Evolutionary conservation across 2,329 filamentous ascomycete species (phyloP).

Genomic region (Pseudocercospora crystallina): DNA sequence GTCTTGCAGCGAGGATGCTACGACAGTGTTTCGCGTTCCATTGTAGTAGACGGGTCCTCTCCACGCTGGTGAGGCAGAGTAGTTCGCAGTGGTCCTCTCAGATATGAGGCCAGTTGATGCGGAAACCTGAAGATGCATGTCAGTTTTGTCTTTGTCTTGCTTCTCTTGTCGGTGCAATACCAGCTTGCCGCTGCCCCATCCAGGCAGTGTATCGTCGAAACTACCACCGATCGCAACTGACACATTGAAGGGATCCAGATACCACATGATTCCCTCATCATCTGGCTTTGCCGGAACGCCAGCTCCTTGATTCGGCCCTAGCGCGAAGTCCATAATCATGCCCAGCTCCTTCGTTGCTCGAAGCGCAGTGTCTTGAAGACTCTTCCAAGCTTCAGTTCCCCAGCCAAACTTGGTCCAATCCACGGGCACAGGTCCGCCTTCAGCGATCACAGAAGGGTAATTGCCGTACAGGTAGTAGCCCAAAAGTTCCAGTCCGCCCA

Average conservation of each 20-base stretch:
- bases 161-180: slow-evolving; percentile 24
- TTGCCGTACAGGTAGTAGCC: slow-evolving; percentile 43
- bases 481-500: slow-evolving; percentile 42
- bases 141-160: slow-evolving; percentile 4
- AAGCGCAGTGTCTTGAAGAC: slow-evolving; percentile 35
- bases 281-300: slow-evolving; percentile 44
- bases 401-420: slow-evolving; percentile 44
- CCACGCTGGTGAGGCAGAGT: slow-evolving; percentile 13
- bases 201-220: slow-evolving; percentile 37
- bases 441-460: slow-evolving; percentile 19
- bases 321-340: slow-evolving; percentile 46
- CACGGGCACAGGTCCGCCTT: slow-evolving; percentile 26
- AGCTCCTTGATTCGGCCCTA: slow-evolving; percentile 51
- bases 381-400: slow-evolving; percentile 38
- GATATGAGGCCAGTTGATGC: slow-evolving; percentile 19
- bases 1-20: slow-evolving; percentile 28
- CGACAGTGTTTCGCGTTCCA: slow-evolving; percentile 27
- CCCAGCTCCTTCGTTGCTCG: slow-evolving; percentile 37
- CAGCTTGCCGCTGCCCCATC: slow-evolving; percentile 40
- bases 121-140: slow-evolving; percentile 4
- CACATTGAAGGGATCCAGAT: slow-evolving; percentile 34
- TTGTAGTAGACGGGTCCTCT: slow-evolving; percentile 20
- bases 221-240: slow-evolving; percentile 31
- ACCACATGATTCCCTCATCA: slow-evolving; percentile 38
- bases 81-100: slow-evolving; percentile 11